Conservation (phyloP, 495 filamentous ascomycete species). For the Aspergillus bridgeri region DNA sequence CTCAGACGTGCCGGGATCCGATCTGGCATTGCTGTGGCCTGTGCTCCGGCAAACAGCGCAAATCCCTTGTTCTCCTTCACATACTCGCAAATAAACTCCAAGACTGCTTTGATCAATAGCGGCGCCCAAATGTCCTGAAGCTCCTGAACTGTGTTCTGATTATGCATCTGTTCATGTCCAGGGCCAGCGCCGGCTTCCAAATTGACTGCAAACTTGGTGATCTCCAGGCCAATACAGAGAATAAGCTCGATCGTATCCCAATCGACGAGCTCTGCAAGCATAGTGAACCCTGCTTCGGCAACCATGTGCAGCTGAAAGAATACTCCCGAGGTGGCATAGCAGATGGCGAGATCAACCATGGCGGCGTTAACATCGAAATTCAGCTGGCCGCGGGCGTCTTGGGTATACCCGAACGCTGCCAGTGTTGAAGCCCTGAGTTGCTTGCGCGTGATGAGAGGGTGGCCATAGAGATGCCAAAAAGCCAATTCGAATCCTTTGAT, state of each 20-base stretch:
- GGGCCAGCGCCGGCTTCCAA: conserved; percentile 6
- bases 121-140: conserved; percentile 14
- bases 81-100: conserved; percentile 20
- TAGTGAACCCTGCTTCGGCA: conserved; percentile 23
- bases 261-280: conserved; percentile 21
- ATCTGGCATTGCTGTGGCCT: conserved; percentile 16
- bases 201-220: conserved; percentile 16
- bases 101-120: conserved; percentile 11
- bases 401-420: conserved; percentile 14
- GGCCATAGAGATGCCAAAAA: conserved; percentile 27
- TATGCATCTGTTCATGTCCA: neutral
- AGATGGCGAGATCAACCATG: conserved; percentile 28
- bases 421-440: conserved; percentile 14
- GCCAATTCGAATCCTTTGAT: conserved; percentile 27
- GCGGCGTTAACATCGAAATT: conserved; percentile 17
- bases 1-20: conserved; percentile 25
- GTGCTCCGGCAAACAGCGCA: conserved; percentile 19
- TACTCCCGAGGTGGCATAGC: conserved; percentile 28
- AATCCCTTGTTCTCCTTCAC: conserved; percentile 15
- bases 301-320: conserved; percentile 25
- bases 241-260: conserved; percentile 30
- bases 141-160: neutral
- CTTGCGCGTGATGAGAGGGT: conserved; percentile 8
- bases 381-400: neutral
- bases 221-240: conserved; percentile 23